Base-by-base conservation (phyloP, 2,329 filamentous ascomycete species). In the Cladophialophora yegresii region DNA sequence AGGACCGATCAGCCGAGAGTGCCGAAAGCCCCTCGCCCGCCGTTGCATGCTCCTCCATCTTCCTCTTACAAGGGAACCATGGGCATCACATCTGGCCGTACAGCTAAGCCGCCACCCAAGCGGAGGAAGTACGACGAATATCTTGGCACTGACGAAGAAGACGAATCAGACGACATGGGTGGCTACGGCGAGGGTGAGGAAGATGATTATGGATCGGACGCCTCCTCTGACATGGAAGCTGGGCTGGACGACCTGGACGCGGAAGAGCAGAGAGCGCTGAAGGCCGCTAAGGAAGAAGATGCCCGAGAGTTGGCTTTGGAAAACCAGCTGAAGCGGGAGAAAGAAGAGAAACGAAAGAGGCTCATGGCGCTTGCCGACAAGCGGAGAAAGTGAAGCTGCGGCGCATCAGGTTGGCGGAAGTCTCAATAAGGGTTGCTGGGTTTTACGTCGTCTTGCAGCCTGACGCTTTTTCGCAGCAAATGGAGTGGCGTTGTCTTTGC, bases 211-310 rank as follows among this genome's bases (percentile, higher is more conserved):
- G 79, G 77, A 56, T 81, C 78, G 0, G 79, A 80, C 59, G 77
- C 65, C 43, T 80, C 78, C 7, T 80, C 79, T n/a, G 80, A 81
- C 64, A 83, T 83, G 81, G 81, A 83, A 71, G 81, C 79, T 56
- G 81, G 79, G 23, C 73, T 78, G 22, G 73, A 76, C 57, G 80
- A 82, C 65, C 71, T 82, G 55, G 79, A 80, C 61, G 67, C 75
- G 28, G 81, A 83, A 71, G 81, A 83, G 69, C 73, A 71, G 23
- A 65, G 66, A 13, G 80, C 81, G 7, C 68, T 80, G 36, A 75
- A 72, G 61, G 70, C 68, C 47, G 81, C 81, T 6, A 76, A 74
- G 58, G 72, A 71, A 61, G 81, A 83, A 67, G 81, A 83, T 63
- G 80, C 81, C 67, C 74, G 79, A 70, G 80, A 82, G 62, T 69